Percentiles rank a stretch among this genome's conserved stretches.
phyloP scores from a whole-genome alignment of 129 eudicot species.

The Arctium minus region DNA sequence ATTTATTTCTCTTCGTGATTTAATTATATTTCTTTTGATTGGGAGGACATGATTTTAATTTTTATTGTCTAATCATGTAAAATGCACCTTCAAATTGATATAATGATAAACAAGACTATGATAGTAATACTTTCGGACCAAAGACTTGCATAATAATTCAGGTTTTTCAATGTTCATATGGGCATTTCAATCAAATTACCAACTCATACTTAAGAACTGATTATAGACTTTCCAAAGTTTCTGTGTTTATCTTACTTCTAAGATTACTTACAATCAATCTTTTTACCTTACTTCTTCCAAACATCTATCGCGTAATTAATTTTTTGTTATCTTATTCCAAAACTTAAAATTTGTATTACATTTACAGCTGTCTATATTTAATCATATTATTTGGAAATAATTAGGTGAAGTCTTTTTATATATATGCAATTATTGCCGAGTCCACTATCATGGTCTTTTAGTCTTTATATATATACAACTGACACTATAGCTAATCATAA shows the following conservation, averaged over 20 bases:
- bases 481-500: background rate
- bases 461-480: no score
- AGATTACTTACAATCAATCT: no score
- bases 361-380: background rate
- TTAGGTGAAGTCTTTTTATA: background rate
- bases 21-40: background rate
- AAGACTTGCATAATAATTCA: no score
- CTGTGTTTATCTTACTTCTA: no score
- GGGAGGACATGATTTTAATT: background rate
- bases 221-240: no score
- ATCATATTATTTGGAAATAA: background rate
- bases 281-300: background rate
- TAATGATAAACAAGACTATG: no score
- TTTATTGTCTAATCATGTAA: no score
- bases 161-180: no score
- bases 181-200: no score
- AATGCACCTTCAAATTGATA: no score
- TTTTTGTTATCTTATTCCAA: background rate
- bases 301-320: background rate
- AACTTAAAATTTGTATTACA: background rate
- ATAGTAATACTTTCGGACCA: no score
- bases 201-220: no score
- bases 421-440: background rate
- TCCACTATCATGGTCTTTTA: background rate
- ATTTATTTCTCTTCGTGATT: background rate